Evolutionary conservation across 2,329 filamentous ascomycete genomes (phyloP), one percentile per base, ranked within the genome.

Genomic region (Cladophialophora yegresii): DNA sequence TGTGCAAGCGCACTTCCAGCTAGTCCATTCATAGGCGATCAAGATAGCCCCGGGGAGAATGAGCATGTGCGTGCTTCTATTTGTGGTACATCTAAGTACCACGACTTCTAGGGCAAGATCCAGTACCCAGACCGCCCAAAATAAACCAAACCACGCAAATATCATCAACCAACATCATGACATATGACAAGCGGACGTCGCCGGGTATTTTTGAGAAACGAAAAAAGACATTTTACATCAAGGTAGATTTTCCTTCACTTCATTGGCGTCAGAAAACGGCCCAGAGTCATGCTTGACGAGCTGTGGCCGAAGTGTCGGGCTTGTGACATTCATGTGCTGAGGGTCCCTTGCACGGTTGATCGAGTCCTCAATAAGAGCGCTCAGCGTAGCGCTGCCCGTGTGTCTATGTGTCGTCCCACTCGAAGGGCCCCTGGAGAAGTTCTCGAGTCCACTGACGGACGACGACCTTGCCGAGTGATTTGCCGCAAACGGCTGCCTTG

Each of bases 181-280:
- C 58, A 58, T 36, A 59, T 65, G 20, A 45, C 55, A 32, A 40
- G 30, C 12, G 33, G 23, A 43, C 49, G 33, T 40, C 30, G 49
- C 32, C 50, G 50, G 58, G 45, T 43, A 61, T 20, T 20, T 9
- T 26, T 26, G 28, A 61, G 49, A 61, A 61, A 26, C 7, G 50
- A 57, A 60, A 60, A 59, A 58, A 53, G 9, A 26, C 61, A 63
- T 51, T 51, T 23, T 63, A 66, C 57, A 66, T 68, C 66, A 68
- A 59, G 56, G 51, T 51, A 63, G 54, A 67, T 69, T 67, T 58
- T 69, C 65, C 36, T 75, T 75, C 50, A 80, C 73, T 70, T 80
- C 78, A 67, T 80, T 77, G 20, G 73, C 73, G 64, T 80, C 78
- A 16, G 77, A 79, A 67, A 80, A 80, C 4, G 78, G 78, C 64